Percentiles rank a stretch among this genome's conserved stretches.
Conservation (phyloP, 441 rosid species). For the Erysimum pusillum region DNA sequence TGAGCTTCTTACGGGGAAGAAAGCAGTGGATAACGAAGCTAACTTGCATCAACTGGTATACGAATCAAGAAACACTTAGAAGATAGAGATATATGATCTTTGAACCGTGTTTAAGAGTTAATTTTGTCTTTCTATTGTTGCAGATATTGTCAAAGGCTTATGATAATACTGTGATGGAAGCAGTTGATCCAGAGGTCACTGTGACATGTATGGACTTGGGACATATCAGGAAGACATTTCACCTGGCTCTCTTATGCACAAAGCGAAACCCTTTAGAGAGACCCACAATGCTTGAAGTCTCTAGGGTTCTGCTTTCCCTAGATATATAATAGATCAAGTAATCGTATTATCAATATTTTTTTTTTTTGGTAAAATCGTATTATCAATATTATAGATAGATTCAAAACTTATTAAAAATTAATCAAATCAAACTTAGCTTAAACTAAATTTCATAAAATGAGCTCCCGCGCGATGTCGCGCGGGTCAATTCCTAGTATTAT, state of each 20-base stretch:
- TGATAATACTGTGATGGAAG: conserved; percentile 87
- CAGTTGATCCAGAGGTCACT: conserved; percentile 86
- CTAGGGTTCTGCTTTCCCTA: conserved; percentile 72
- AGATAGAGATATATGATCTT: conserved; percentile 10
- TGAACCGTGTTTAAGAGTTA: not conserved
- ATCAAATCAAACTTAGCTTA: too few relatives aligned
- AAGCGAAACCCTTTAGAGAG: conserved; percentile 78
- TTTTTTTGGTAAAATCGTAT: too few relatives aligned
- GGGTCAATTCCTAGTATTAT: too few relatives aligned
- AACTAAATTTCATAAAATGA: too few relatives aligned
- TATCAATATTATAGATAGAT: too few relatives aligned
- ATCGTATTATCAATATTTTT: too few relatives aligned
- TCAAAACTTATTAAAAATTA: too few relatives aligned
- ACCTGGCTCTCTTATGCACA: conserved; percentile 82
- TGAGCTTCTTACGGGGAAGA: conserved; percentile 94
- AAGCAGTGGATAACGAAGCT: conserved; percentile 89
- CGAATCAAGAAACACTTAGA: not conserved
- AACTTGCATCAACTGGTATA: conserved; percentile 91
- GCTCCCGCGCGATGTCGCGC: too few relatives aligned
- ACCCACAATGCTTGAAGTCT: conserved; percentile 92
- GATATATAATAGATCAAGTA: too few relatives aligned
- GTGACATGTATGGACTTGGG: conserved; percentile 75
- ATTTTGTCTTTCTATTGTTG: not conserved
- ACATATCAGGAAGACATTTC: conserved; percentile 76
- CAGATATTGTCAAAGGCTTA: conserved; percentile 79